A percentile compares a stretch with the other conserved stretches of the same genome.
Conservation (phyloP, 352 stramenopile species). For the Poterioochromonas sp. region DNA sequence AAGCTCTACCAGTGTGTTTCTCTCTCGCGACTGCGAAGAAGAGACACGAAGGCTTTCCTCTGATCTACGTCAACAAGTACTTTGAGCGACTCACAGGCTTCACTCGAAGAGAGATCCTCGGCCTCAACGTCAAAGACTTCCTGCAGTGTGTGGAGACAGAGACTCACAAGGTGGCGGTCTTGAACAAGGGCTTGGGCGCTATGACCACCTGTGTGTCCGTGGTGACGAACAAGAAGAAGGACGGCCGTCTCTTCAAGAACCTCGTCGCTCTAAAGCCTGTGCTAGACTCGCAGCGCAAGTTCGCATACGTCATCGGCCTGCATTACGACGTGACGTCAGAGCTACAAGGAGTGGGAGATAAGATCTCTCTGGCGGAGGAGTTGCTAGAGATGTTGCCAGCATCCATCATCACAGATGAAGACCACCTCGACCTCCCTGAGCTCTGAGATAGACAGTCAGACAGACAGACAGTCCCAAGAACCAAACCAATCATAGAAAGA, state of each 20-base stretch:
- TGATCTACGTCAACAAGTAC: conserved; percentile 28
- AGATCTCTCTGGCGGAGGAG: no score
- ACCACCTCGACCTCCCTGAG: no score
- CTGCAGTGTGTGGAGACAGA: not conserved
- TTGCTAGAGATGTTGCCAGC: no score
- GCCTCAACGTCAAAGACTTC: not conserved
- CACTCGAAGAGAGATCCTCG: conserved; percentile 2
- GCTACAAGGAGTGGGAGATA: no score
- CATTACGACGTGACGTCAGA: not conserved
- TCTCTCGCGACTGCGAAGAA: not conserved
- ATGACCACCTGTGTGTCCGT: not conserved
- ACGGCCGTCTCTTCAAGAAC: not conserved
- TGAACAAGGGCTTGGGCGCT: not conserved
- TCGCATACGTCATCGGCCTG: not conserved
- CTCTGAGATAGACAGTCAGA: no score
- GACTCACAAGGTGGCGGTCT: not conserved
- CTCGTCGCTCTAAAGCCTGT: conserved; percentile 1
- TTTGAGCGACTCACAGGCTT: conserved; percentile 13
- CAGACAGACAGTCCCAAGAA: no score
- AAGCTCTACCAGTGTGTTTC: conserved; percentile 11
- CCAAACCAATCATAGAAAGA: no score
- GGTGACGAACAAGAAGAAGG: not conserved
- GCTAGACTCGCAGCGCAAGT: not conserved
- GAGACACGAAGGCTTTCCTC: conserved; percentile 3
- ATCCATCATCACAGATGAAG: no score